phyloP scores from a whole-genome alignment of 352 stramenopile genomes.

The Globisporangium carolinianum region DNA sequence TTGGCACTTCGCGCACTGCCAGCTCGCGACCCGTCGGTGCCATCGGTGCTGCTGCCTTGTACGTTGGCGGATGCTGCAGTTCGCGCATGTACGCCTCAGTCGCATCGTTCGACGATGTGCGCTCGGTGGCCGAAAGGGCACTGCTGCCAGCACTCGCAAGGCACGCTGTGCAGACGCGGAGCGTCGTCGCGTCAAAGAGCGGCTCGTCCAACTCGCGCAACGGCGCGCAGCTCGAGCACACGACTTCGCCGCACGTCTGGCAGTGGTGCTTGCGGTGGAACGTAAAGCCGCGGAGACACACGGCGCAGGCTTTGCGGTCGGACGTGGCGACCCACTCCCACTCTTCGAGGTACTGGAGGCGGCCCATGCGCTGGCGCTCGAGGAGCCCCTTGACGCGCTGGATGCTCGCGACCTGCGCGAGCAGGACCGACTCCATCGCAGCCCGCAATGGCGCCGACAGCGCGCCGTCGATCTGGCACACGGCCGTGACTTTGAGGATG shows the following conservation, averaged over 20 bases:
- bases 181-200: conserved; percentile 43
- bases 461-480: conserved; percentile 63
- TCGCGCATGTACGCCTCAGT: conserved; percentile 41
- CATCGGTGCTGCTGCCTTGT: too few relatives aligned
- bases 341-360: conserved; percentile 67
- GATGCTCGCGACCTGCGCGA: conserved; percentile 49
- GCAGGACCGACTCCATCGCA: conserved; percentile 64
- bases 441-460: conserved; percentile 21
- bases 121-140: conserved; percentile 17
- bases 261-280: conserved; percentile 79
- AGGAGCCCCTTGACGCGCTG: conserved; percentile 51
- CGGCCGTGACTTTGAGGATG: conserved; percentile 59
- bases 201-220: conserved; percentile 67
- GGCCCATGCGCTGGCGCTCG: conserved; percentile 69
- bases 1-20: background rate
- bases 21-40: background rate
- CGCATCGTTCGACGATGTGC: conserved; percentile 30
- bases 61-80: conserved; percentile 18
- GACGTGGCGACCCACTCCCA: conserved; percentile 69
- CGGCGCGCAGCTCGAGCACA: conserved; percentile 66
- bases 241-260: conserved; percentile 66
- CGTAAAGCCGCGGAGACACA: conserved; percentile 73
- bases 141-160: conserved; percentile 37
- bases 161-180: conserved; percentile 72
- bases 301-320: conserved; percentile 71